Percentiles rank a stretch among this genome's conserved stretches.
phyloP scores from a whole-genome alignment of 1,284 basidiomycete genomes.

The Veloboletus limbatus region DNA sequence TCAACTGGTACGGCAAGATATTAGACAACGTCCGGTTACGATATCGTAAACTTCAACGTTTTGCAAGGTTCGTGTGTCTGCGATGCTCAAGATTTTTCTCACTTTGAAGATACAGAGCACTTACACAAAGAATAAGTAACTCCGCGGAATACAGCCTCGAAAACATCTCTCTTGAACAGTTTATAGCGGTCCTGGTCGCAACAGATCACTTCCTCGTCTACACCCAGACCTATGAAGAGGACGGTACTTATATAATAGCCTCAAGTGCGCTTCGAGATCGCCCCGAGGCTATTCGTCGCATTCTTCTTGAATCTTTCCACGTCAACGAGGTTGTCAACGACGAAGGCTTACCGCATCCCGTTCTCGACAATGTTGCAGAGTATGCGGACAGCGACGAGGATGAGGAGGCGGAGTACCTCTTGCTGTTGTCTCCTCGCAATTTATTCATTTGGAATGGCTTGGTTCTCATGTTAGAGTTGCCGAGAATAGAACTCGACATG shows the following conservation, averaged over 20 bases:
- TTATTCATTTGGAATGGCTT: constrained; percentile 95
- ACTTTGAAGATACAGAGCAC: constrained; percentile 47
- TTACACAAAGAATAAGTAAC: constrained; percentile 89
- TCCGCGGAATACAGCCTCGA: constrained; percentile 93
- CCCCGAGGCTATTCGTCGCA: constrained; percentile 77
- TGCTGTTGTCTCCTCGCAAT: constrained; percentile 83
- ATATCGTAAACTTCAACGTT: constrained; percentile 92
- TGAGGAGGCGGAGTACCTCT: constrained; percentile 69
- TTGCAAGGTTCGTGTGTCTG: constrained; percentile 65
- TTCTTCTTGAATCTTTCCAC: constrained; percentile 85
- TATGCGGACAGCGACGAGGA: constrained; percentile 50
- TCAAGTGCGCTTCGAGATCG: constrained; percentile 80
- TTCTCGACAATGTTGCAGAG: constrained; percentile 46
- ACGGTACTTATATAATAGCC: constrained; percentile 93
- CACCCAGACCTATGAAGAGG: constrained; percentile 84
- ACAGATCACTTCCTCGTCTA: constrained; percentile 96
- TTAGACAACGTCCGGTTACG: constrained; percentile 91
- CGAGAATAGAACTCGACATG: constrained; percentile 73
- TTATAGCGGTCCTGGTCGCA: constrained; percentile 80
- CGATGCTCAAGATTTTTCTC: constrained; percentile 2
- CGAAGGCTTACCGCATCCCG: constrained; percentile 45
- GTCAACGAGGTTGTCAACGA: constrained; percentile 60
- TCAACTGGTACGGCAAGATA: constrained; percentile 90
- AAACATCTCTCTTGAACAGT: constrained; percentile 72
- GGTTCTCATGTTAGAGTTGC: constrained; percentile 71